Percentiles rank a stretch among this genome's conserved stretches.
phyloP scores from a whole-genome alignment of 2,329 filamentous ascomycete genomes.

The Beauveria varroae region DNA sequence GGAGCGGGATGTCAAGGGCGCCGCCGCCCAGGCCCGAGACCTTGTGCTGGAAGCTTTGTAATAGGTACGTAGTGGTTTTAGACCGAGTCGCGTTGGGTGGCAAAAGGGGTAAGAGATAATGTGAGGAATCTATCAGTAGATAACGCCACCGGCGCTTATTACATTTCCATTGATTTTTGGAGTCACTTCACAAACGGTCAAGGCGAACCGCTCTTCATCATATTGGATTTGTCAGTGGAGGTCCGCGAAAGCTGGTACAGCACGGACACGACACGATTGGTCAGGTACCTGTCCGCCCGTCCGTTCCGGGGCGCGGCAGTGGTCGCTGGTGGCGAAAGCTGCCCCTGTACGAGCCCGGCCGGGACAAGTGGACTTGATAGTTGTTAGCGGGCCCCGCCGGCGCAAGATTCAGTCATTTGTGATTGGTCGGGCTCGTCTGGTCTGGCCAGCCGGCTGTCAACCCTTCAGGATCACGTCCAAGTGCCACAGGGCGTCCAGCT shows the following conservation, averaged over 20 bases:
- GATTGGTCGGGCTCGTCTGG: too few species aligned
- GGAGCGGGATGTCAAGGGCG: not conserved
- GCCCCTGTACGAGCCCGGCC: not conserved
- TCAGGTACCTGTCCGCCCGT: conserved; percentile 1
- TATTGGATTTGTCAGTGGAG: conserved; percentile 7
- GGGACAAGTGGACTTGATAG: not conserved
- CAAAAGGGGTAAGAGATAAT: not conserved
- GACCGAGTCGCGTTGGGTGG: not conserved
- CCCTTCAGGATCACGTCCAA: too few species aligned
- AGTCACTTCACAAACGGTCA: too few species aligned
- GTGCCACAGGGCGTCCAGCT: too few species aligned
- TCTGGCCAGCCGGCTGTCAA: too few species aligned
- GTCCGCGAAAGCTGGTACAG: not conserved
- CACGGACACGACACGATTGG: not conserved
- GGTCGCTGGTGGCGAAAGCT: not conserved
- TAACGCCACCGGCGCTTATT: too few species aligned
- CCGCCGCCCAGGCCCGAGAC: not conserved
- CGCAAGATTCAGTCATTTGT: not conserved
- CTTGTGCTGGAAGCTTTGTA: not conserved
- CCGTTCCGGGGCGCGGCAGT: not conserved
- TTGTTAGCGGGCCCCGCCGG: not conserved
- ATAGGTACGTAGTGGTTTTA: not conserved
- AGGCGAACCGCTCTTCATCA: not conserved
- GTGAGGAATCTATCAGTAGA: too few species aligned
- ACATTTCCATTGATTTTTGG: too few species aligned